A percentile compares a stretch with the other conserved stretches of the same genome.
Evolutionary conservation across 2,329 filamentous ascomycete genomes (phyloP).

Genomic region (Hymenoscyphus repandus): DNA sequence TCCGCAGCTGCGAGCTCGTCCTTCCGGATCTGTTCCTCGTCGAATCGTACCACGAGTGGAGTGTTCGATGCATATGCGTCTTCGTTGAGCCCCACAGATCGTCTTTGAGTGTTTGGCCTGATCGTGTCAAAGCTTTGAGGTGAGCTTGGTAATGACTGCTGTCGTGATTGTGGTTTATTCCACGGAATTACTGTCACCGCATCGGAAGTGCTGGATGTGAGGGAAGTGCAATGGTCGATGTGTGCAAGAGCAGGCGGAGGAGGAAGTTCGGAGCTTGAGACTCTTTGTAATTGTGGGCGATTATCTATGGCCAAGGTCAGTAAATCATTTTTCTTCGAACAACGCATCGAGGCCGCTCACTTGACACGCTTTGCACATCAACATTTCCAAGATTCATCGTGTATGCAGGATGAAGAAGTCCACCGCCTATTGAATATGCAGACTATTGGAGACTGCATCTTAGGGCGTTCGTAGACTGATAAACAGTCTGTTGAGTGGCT

Average conservation of each 20-base stretch:
- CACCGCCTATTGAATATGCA: conserved; percentile 23
- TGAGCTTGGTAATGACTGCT: conserved; percentile 5
- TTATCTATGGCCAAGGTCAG: conserved; percentile 16
- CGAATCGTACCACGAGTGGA: conserved; percentile 23
- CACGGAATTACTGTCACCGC: conserved; percentile 26
- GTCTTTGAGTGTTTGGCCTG: conserved; percentile 11
- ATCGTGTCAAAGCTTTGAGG: conserved; percentile 13
- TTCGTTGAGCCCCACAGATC: conserved; percentile 21
- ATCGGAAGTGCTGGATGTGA: conserved; percentile 21
- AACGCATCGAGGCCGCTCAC: conserved; percentile 23
- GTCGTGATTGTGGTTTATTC: conserved; percentile 23
- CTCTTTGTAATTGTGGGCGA: conserved; percentile 22
- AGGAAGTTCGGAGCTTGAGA: conserved; percentile 16
- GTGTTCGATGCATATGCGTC: conserved; percentile 18
- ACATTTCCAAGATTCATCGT: conserved; percentile 27
- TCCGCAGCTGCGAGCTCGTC: conserved; percentile 20
- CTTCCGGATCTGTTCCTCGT: conserved; percentile 26
- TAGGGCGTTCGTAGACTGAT: conserved; percentile 15
- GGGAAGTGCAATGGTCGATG: conserved; percentile 22
- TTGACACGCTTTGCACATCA: conserved; percentile 19
- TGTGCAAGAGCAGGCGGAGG: conserved; percentile 20
- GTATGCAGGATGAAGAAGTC: conserved; percentile 13
- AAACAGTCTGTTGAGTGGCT: conserved; percentile 21
- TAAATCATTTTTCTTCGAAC: conserved; percentile 5
- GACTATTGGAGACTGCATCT: conserved; percentile 25